These are phyloP conservation scores for Cardamine resedifolia DNA, from an alignment of 345 rosid genomes.

Conservation along the genomic window DNA sequence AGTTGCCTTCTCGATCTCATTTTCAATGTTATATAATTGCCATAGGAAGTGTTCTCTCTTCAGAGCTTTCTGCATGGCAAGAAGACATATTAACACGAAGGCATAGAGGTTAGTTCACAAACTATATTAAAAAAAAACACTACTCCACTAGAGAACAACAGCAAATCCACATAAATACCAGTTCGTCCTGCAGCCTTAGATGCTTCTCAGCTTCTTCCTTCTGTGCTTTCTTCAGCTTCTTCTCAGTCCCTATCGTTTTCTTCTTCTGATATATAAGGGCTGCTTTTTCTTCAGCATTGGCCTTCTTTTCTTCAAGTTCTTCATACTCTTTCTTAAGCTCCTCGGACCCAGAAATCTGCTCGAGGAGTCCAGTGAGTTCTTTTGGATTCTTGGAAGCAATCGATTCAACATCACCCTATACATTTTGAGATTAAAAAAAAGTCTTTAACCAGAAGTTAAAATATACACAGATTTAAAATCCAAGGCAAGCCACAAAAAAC, in stretches of 20 bases:
- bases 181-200: constrained; percentile 75
- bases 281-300: constrained; percentile 80
- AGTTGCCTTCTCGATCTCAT: constrained; percentile 58
- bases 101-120: background rate
- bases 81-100: constrained; percentile 14
- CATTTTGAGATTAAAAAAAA: constrained; percentile 17
- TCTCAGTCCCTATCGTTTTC: constrained; percentile 72
- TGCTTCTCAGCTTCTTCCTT: constrained; percentile 99
- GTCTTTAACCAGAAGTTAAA: background rate
- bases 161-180: constrained; percentile 50
- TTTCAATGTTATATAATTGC: constrained; percentile 79
- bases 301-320: constrained; percentile 71
- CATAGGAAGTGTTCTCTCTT: constrained; percentile 81
- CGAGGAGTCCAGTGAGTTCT: constrained; percentile 85
- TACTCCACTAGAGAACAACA: background rate
- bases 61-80: constrained; percentile 69
- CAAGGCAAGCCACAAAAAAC: background rate
- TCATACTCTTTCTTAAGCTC: constrained; percentile 93
- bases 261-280: constrained; percentile 82
- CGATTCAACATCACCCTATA: constrained; percentile 98
- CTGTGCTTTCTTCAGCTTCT: constrained; percentile 97
- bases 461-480: background rate
- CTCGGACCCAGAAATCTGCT: constrained; percentile 96
- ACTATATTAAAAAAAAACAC: constrained; percentile 5
- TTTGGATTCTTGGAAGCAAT: constrained; percentile 96